These are phyloP conservation scores for Talaromyces sp. DNA, from an alignment of 2,329 filamentous ascomycete species.

Conservation along the genomic window DNA sequence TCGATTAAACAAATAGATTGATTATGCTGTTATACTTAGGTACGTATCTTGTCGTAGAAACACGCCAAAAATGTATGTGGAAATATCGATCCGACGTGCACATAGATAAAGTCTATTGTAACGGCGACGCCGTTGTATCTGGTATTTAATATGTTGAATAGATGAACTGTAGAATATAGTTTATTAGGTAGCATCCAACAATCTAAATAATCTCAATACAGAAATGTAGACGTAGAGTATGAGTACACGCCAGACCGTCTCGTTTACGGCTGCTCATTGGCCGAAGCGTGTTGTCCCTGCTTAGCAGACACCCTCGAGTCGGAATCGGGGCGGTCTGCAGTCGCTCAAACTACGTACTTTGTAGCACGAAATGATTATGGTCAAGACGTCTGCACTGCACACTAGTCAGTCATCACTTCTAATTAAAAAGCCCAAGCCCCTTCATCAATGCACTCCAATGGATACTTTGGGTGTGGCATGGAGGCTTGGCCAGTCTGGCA, in stretches of 20 bases:
- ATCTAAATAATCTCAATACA: background rate
- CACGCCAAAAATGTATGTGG: background rate
- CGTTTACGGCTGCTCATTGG: conserved; percentile 1
- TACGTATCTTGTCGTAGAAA: background rate
- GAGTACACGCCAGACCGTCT: conserved; percentile 12
- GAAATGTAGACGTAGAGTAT: background rate
- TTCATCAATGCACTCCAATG: conserved; percentile 4
- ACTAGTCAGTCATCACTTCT: background rate
- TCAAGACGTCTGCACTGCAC: background rate
- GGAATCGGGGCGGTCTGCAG: conserved; percentile 14
- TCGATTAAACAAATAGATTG: background rate
- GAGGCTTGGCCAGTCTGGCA: conserved; percentile 7
- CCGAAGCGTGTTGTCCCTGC: background rate
- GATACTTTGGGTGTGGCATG: background rate
- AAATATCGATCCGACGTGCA: background rate
- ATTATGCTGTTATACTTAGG: background rate
- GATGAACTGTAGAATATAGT: background rate
- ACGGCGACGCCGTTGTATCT: background rate
- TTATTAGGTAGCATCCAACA: background rate
- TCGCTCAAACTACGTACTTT: background rate
- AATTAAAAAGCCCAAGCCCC: conserved; percentile 5
- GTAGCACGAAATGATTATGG: background rate
- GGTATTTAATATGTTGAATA: background rate
- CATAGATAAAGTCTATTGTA: background rate
- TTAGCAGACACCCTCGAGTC: background rate